Evolutionary conservation across 208 protist species (phyloP), one percentile per base, ranked within the genome.

Genomic region (Leishmania aethiopica): DNA sequence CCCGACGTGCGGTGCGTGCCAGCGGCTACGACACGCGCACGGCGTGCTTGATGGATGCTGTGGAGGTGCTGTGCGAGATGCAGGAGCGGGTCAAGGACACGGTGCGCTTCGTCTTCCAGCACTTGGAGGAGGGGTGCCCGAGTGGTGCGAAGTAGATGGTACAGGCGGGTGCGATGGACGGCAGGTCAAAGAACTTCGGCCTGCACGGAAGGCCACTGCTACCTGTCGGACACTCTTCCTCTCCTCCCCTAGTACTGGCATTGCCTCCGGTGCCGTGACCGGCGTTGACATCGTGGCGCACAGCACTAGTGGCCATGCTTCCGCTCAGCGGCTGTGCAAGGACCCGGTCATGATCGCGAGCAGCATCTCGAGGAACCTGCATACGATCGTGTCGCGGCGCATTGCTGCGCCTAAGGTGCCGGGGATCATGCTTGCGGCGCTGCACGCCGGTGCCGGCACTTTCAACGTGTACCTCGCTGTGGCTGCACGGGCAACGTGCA

Each of bases 61-160:
- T 86, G 28, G 89, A 90, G 84, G 78, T 94, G 64, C 82, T 94
- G 37, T 87, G 85, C n/a, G 80, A 84, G 70, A 81, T 89, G 83
- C 80, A 82, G 81, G 81, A 88, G 55, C 81, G 84, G 77, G 89
- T 93, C 77, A 74, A 84, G 40, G 90, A 90, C 74, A 92, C 90
- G 15, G 88, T 96, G 59, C 92, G 89, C 59, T 96, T 96, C 77
- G 83, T 94, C 19, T 93, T 93, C 75, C 90, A 93, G 83, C 90
- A 90, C 83, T 88, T 88, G 0, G 88, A 94, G 84, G 89, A 96
- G 82, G 83, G 88, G 51, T 74, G 75, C 62, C 85, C 90, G 19
- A 87, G 91, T 71, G 93, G 90, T 28, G 89, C 89, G 55, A 81
- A 78, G 74, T 75, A 93, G 72, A 67, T 94, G 75, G 86, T 93